Base-by-base conservation (phyloP, 805 yeast species). In the Saccharomycopsis amapae region DNA sequence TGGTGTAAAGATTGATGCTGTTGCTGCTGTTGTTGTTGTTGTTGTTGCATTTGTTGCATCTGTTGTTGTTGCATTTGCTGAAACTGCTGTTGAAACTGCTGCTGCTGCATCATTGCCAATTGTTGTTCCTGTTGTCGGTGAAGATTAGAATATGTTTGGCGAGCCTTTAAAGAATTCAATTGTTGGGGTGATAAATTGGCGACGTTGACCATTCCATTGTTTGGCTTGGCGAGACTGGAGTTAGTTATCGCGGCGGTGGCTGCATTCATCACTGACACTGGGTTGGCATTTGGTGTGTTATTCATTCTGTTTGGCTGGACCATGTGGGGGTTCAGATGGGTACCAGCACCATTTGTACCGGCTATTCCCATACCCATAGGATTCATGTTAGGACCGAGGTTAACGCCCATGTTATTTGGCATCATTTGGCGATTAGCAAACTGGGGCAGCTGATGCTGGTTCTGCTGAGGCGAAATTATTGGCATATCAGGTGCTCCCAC, bases 51-150 rank as follows among this genome's bases (percentile, higher is more conserved):
- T 6, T 34, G 33, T 12, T 31, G 40, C n/a, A 22, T 13, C 12
- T 45, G 44, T 26, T 20, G 35, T 9, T 38, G 47, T n/a, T 38
- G 43, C 6, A 12, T 26, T 4, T 38, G 42, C 35, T 45, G 35
- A 56, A 55, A 26, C 69, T 58, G 7, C 13, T 34, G 37, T 5
- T 17, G 37, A 26, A 26, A 26, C 30, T 26, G 30, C 23, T 34
- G 37, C 19, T 32, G 48, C 22, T 45, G 50, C 24, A 37, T 25
- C 26, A 38, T 15, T 24, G 41, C 45, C 38, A 33, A 17, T 30
- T 48, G 52, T 15, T 47, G 49, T 12, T 42, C 39, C 28, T 49
- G 45, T 22, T 45, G 47, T 10, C 42, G 44, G 26, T 44, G 49
- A 18, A 45, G 17, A 24, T 30, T 38, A 12, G 46, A 30, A 25